Conservation (phyloP, 345 rosid species). For the Populus davidiana region DNA sequence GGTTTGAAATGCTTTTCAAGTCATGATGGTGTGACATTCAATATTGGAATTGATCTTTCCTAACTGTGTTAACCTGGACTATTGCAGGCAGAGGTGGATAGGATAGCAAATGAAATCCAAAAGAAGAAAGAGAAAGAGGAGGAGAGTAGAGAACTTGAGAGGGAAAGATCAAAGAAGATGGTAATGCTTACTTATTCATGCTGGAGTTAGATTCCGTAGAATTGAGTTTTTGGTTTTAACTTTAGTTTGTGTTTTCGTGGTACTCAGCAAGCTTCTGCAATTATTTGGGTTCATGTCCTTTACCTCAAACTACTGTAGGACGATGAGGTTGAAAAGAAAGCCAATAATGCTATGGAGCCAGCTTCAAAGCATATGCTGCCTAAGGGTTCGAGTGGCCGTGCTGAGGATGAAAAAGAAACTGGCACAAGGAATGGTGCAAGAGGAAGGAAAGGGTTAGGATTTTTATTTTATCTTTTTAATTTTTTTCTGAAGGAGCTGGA, state of each 20-base stretch:
- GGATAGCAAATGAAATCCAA: slow-evolving; percentile 54
- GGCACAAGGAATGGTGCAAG: slow-evolving; percentile 52
- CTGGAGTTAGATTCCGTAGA: slow-evolving; percentile 46
- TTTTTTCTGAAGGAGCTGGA: slow-evolving; percentile 48
- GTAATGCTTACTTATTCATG: slow-evolving; percentile 76
- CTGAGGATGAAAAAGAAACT: slow-evolving; percentile 46
- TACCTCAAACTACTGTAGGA: slow-evolving; percentile 99
- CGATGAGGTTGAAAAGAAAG: slow-evolving; percentile 49
- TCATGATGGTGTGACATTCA: not conserved
- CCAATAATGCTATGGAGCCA: slow-evolving; percentile 37
- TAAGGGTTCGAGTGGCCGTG: slow-evolving; percentile 38
- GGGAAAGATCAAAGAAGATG: slow-evolving; percentile 53
- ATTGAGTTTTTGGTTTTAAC: slow-evolving; percentile 62
- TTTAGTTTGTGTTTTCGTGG: slow-evolving; percentile 67
- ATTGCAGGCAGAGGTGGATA: slow-evolving; percentile 67
- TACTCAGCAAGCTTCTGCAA: slow-evolving; percentile 98
- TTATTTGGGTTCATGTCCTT: slow-evolving; percentile 99
- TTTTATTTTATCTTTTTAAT: not conserved
- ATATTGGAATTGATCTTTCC: not conserved
- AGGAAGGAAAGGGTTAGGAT: slow-evolving; percentile 57
- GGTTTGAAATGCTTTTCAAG: slow-evolving; percentile 37
- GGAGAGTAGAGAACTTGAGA: slow-evolving; percentile 55
- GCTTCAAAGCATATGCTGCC: slow-evolving; percentile 30
- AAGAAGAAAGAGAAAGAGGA: slow-evolving; percentile 65
- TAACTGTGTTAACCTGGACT: slow-evolving; percentile 6